Evolutionary conservation across 2,329 filamentous ascomycete species (phyloP), one percentile per base, ranked within the genome.

Genomic region (Nemania abortiva): DNA sequence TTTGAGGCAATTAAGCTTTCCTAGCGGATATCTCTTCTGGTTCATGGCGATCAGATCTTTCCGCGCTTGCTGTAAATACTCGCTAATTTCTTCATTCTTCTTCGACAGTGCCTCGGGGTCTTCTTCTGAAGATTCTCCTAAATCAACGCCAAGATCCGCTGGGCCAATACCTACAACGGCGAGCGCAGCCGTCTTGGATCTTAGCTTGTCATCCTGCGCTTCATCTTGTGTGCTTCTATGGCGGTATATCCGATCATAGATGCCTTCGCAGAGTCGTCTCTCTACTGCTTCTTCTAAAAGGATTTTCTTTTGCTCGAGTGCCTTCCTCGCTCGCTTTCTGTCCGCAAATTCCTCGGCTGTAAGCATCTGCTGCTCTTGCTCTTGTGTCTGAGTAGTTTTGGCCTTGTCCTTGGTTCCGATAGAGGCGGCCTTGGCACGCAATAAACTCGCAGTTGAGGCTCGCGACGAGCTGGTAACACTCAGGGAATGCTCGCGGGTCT

Each of bases 151-250:
- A 11, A 99, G 84, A 77, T 99, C 96, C 70, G 89, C 90, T 61
- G 96, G 84, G 2, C 94, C 93, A 76, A 99, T 98, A 1, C 94
- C 95, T 20, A 99, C 93, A n/a, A 99, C 84, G 2, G 92, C 88
- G 53, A 99, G 83, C 0, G 96, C 94, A 22, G 95, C 95, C 1
- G 95, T 98, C 76, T 97, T 96, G 10, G 96, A 99, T 34, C 96
- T 89, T 59, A 99, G 85, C 78, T 97, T 98, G 76, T 97, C 95
- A 78, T 99, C 96, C 76, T 95, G 89, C 13, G 96, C 95, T 80
- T 98, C 95, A 77, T 99, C 96, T 76, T 98, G 91, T 0, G 95
- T 97, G 78, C 88, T 96, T 68, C 92, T 89, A 79, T 99, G 96
- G 55, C 94, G 90, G 87, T 95, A 99, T 78, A 99, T 93, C 72